phyloP scores from a whole-genome alignment of 257 asterid genomes.

The Thymus quinquecostatus region DNA sequence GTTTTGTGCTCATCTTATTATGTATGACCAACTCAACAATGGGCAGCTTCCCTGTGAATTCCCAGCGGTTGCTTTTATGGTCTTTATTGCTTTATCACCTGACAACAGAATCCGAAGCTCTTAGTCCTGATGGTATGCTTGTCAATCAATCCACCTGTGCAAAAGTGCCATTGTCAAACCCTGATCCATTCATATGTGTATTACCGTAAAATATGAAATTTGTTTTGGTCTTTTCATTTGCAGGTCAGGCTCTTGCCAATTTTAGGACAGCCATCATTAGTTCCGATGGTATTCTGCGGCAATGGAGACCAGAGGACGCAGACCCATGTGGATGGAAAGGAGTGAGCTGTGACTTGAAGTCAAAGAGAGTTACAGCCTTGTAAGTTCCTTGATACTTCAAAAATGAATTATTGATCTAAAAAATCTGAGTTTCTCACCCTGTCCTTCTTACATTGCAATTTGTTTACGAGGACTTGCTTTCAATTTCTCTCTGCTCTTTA shows the following conservation, averaged over 20 bases:
- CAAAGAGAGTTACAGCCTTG: slow-evolving; percentile 77
- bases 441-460: not conserved
- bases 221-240: slow-evolving; percentile 30
- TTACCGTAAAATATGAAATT: slow-evolving; percentile 14
- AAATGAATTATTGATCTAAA: slow-evolving; percentile 10
- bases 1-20: slow-evolving; percentile 43
- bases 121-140: slow-evolving; percentile 76
- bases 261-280: slow-evolving; percentile 62
- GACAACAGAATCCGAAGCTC: slow-evolving; percentile 48
- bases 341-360: slow-evolving; percentile 69
- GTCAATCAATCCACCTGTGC: not conserved
- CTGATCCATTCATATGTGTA: slow-evolving; percentile 9
- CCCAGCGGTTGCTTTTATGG: slow-evolving; percentile 49
- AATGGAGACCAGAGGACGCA: slow-evolving; percentile 85
- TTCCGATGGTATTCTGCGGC: slow-evolving; percentile 68
- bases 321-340: slow-evolving; percentile 90
- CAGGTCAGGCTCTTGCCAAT: slow-evolving; percentile 84
- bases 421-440: slow-evolving; percentile 17
- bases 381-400: slow-evolving; percentile 43
- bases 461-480: slow-evolving; percentile 6
- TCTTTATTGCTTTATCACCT: slow-evolving; percentile 46
- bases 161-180: slow-evolving; percentile 5
- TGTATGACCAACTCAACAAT: slow-evolving; percentile 52
- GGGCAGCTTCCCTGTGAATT: slow-evolving; percentile 52
- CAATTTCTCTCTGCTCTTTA: slow-evolving; percentile 14